Evolutionary conservation across 495 filamentous ascomycete species (phyloP).

Genomic region (Xylaria sp.): DNA sequence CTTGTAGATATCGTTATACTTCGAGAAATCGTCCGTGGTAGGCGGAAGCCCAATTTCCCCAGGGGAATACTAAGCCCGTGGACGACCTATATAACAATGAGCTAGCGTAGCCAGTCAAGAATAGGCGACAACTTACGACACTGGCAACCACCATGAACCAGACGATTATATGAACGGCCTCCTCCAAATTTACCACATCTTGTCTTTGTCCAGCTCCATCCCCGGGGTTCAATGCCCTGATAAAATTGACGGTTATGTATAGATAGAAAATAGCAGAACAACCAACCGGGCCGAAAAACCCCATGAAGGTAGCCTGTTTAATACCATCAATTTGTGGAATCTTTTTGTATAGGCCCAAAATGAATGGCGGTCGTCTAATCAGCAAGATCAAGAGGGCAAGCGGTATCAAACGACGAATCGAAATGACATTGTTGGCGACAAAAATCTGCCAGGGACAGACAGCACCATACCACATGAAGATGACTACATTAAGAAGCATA

Average conservation of each 20-base stretch:
- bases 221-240: conserved; percentile 58
- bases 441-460: conserved; percentile 85
- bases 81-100: conserved; percentile 64
- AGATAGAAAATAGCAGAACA: conserved; percentile 92
- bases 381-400: conserved; percentile 83
- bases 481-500: conserved; percentile 75
- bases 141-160: conserved; percentile 90
- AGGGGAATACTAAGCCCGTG: conserved; percentile 87
- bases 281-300: conserved; percentile 96
- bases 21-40: conserved; percentile 77
- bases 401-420: conserved; percentile 77
- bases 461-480: conserved; percentile 90
- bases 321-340: conserved; percentile 74
- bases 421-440: conserved; percentile 69
- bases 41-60: conserved; percentile 80
- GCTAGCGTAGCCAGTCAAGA: not conserved
- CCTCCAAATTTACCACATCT: conserved; percentile 69
- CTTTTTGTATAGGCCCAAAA: conserved; percentile 74
- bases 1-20: conserved; percentile 52
- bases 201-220: conserved; percentile 64
- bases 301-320: conserved; percentile 80
- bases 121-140: conserved; percentile 66
- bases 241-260: conserved; percentile 76
- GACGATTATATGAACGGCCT: conserved; percentile 73
- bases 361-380: conserved; percentile 77